A percentile compares a stretch with the other conserved stretches of the same genome.
These are phyloP conservation scores for Heracleum sosnowskyi DNA, from an alignment of 129 eudicot genomes.

Conservation along the genomic window DNA sequence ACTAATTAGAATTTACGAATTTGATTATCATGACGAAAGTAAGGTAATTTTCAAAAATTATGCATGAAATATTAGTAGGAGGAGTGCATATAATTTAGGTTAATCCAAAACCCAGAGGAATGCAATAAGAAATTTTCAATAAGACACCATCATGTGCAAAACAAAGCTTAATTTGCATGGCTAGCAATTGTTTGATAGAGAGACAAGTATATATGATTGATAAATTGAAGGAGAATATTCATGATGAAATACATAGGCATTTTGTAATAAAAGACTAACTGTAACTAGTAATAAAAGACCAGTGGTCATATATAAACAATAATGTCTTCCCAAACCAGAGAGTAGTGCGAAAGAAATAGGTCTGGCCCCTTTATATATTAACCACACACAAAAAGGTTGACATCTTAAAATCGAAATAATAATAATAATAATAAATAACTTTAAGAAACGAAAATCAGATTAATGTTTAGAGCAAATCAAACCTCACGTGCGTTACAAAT, in stretches of 20 bases:
- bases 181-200: neutral
- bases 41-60: too few species aligned
- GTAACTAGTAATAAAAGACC: neutral
- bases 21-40: too few species aligned
- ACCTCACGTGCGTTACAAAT: constrained; percentile 82
- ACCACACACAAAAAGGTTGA: constrained; percentile 26
- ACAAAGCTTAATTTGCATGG: neutral
- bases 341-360: constrained; percentile 18
- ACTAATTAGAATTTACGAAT: too few species aligned
- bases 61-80: neutral
- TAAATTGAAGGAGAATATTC: neutral
- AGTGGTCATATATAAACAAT: constrained; percentile 13
- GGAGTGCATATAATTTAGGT: neutral
- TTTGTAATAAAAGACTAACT: neutral
- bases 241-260: neutral
- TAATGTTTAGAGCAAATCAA: constrained; percentile 39
- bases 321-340: constrained; percentile 18
- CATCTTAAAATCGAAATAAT: neutral
- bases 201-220: neutral
- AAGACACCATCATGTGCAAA: neutral
- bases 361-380: constrained; percentile 15
- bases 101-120: neutral
- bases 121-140: neutral
- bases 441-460: constrained; percentile 11
- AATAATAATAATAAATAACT: neutral